These are phyloP conservation scores for Ogataea allantospora DNA, from an alignment of 805 yeast genomes.

Conservation along the genomic window DNA sequence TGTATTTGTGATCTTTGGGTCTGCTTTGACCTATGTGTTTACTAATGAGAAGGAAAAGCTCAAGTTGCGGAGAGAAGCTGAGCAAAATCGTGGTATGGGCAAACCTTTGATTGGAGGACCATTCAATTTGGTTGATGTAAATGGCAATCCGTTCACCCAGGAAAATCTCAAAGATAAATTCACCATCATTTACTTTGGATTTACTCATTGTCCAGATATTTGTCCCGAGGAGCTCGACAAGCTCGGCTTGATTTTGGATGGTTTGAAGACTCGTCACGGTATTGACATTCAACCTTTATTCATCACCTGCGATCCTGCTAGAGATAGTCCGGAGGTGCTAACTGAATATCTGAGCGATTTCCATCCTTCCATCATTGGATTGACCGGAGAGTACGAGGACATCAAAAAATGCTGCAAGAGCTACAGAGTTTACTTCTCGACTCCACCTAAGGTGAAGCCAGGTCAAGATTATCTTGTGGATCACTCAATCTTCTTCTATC, in stretches of 20 bases:
- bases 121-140: constrained; percentile 66
- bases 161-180: constrained; percentile 75
- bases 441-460: constrained; percentile 90
- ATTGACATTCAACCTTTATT: constrained; percentile 80
- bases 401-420: constrained; percentile 83
- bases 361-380: constrained; percentile 84
- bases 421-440: constrained; percentile 94
- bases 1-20: constrained; percentile 66
- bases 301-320: constrained; percentile 95
- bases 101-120: constrained; percentile 93
- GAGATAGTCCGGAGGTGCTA: constrained; percentile 85
- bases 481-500: constrained; percentile 93
- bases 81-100: constrained; percentile 83
- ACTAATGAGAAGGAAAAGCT: constrained; percentile 73
- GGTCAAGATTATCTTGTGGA: constrained; percentile 97
- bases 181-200: constrained; percentile 89
- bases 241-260: constrained; percentile 68
- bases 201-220: constrained; percentile 96
- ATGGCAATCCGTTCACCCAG: constrained; percentile 74
- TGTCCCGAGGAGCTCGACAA: constrained; percentile 98
- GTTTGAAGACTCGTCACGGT: constrained; percentile 51
- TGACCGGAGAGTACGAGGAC: constrained; percentile 87
- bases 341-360: constrained; percentile 83
- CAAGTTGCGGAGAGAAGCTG: constrained; percentile 73
- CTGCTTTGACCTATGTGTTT: constrained; percentile 69